phyloP scores from a whole-genome alignment of 1,284 basidiomycete genomes.

The Malassezia arunalokei region DNA sequence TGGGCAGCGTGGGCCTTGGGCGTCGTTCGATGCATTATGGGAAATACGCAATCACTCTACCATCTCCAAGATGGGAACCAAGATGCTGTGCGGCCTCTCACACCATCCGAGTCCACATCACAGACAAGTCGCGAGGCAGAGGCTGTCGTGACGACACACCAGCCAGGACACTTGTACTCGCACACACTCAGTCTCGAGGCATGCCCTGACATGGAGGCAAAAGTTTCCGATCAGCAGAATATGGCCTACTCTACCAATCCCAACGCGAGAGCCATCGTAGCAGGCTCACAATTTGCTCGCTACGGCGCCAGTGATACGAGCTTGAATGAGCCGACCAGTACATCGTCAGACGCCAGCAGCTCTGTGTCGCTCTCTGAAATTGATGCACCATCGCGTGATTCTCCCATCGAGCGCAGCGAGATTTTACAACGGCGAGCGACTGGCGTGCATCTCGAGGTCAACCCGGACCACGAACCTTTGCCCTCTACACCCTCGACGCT shows the following conservation, averaged over 20 bases:
- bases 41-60: conserved; percentile 11
- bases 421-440: not conserved
- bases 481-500: not conserved
- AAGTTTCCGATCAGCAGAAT: not conserved
- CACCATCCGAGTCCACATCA: not conserved
- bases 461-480: not conserved
- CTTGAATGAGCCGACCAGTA: not conserved
- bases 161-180: conserved; percentile 13
- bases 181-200: conserved; percentile 5
- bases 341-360: not conserved
- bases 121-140: not conserved
- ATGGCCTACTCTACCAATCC: not conserved
- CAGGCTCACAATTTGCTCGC: not conserved
- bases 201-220: not conserved
- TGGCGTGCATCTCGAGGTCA: not conserved
- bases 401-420: not conserved
- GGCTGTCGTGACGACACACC: conserved; percentile 7
- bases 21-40: conserved; percentile 1
- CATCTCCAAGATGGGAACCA: not conserved
- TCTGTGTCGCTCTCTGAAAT: not conserved
- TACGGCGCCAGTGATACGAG: conserved; percentile 2
- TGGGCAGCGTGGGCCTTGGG: no score
- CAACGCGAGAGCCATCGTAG: not conserved
- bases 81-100: no score
- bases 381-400: not conserved